Evolutionary conservation across 139 green algal genomes (phyloP).

Genomic region (Pseudopediastrum boryanum): DNA sequence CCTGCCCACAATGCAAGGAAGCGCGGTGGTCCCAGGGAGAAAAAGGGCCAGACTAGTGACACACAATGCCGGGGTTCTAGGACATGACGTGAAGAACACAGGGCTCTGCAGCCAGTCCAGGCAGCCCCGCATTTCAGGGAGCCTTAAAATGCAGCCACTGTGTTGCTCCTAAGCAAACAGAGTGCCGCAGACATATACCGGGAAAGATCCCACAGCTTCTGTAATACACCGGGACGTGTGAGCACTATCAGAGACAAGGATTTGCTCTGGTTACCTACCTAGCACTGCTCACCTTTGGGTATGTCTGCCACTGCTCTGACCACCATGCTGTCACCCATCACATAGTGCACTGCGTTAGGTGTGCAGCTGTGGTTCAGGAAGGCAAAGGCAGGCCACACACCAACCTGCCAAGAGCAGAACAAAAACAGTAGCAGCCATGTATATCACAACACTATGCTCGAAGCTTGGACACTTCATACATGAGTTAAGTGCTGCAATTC

Average conservation of each 20-base stretch:
- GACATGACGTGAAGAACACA: too few relatives aligned
- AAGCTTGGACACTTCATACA: too few relatives aligned
- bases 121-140: neutral
- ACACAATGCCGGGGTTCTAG: too few relatives aligned
- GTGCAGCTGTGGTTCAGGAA: slow-evolving; percentile 56
- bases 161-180: neutral
- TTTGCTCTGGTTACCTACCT: neutral
- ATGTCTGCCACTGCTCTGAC: slow-evolving; percentile 44
- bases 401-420: too few relatives aligned
- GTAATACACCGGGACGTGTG: neutral
- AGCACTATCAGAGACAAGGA: neutral
- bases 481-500: too few relatives aligned
- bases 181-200: neutral
- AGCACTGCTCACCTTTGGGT: slow-evolving; percentile 11
- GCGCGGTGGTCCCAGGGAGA: too few relatives aligned
- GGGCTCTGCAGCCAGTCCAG: neutral
- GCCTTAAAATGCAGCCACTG: neutral
- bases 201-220: neutral
- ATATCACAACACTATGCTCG: too few relatives aligned
- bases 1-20: too few relatives aligned
- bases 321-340: slow-evolving; percentile 47
- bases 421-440: too few relatives aligned
- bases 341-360: slow-evolving; percentile 55
- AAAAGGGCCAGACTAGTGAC: too few relatives aligned
- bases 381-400: slow-evolving; percentile 52